phyloP scores from a whole-genome alignment of 139 green algal genomes.

The Trebouxia sp. region DNA sequence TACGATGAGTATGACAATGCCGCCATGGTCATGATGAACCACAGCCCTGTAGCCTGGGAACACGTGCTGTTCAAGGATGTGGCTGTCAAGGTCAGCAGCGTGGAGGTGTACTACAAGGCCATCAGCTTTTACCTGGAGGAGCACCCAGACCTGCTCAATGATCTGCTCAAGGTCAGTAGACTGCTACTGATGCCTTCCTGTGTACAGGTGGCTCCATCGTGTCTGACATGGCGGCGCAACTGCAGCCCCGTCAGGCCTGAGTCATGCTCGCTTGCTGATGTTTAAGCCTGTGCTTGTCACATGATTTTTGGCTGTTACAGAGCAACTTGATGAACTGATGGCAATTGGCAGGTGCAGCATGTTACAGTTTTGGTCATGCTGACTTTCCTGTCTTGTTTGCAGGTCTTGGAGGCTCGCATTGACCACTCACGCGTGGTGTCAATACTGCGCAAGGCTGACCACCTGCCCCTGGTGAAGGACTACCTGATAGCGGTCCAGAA shows the following conservation, averaged over 20 bases:
- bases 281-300: background rate
- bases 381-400: background rate
- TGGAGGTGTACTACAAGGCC: slow-evolving; percentile 94
- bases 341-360: too few species aligned
- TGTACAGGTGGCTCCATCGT: too few species aligned
- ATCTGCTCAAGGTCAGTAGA: slow-evolving; percentile 87
- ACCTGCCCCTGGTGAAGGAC: slow-evolving; percentile 95
- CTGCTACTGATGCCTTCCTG: too few species aligned
- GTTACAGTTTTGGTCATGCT: too few species aligned
- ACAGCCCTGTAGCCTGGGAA: slow-evolving; percentile 95
- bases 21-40: slow-evolving; percentile 87
- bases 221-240: too few species aligned
- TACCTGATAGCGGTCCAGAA: slow-evolving; percentile 95
- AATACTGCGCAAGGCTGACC: slow-evolving; percentile 83
- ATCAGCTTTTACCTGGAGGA: slow-evolving; percentile 97
- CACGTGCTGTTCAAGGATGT: slow-evolving; percentile 98
- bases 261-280: background rate
- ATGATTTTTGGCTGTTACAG: too few species aligned
- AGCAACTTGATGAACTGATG: too few species aligned
- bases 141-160: slow-evolving; percentile 94
- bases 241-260: too few species aligned
- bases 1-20: slow-evolving; percentile 99
- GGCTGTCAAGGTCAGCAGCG: slow-evolving; percentile 77
- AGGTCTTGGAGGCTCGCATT: slow-evolving; percentile 86
- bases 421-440: slow-evolving; percentile 93